phyloP scores from a whole-genome alignment of 768 basidiomycete genomes.

The Pleurotus giganteus region DNA sequence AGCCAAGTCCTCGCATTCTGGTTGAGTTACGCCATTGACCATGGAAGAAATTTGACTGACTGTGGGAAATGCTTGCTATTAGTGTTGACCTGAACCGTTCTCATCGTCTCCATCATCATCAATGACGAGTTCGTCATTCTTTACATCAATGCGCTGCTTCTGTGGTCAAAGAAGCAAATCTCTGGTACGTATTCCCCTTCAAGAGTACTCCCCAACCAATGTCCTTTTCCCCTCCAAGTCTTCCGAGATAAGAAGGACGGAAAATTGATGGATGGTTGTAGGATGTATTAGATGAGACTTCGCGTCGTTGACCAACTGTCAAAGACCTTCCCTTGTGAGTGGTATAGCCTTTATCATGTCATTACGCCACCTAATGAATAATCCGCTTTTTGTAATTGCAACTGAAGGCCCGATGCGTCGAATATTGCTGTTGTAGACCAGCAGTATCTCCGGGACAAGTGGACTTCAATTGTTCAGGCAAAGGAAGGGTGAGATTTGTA shows the following conservation, averaged over 20 bases:
- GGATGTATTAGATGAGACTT: too few relatives aligned
- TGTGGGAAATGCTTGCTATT: too few relatives aligned
- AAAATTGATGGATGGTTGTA: too few relatives aligned
- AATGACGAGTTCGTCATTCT: too few relatives aligned
- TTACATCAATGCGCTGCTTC: not conserved
- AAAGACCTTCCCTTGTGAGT: too few relatives aligned
- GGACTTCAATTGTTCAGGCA: slow-evolving; percentile 55
- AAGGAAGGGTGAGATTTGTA: slow-evolving; percentile 54
- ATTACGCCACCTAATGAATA: not conserved
- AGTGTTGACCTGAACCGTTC: too few relatives aligned
- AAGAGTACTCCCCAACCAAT: not conserved
- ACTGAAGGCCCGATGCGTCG: not conserved
- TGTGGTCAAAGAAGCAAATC: not conserved
- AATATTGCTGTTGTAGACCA: slow-evolving; percentile 38
- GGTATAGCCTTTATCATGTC: too few relatives aligned
- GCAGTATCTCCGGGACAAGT: slow-evolving; percentile 49
- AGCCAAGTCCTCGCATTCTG: too few relatives aligned
- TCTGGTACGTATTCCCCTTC: not conserved
- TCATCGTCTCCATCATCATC: too few relatives aligned
- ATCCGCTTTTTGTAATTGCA: not conserved
- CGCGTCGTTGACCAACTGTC: too few relatives aligned
- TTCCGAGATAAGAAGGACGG: not conserved
- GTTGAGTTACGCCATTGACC: too few relatives aligned
- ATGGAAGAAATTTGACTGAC: too few relatives aligned
- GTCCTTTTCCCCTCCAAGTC: not conserved